Conservation (phyloP, 345 rosid genomes). For the Pistacia vera region DNA sequence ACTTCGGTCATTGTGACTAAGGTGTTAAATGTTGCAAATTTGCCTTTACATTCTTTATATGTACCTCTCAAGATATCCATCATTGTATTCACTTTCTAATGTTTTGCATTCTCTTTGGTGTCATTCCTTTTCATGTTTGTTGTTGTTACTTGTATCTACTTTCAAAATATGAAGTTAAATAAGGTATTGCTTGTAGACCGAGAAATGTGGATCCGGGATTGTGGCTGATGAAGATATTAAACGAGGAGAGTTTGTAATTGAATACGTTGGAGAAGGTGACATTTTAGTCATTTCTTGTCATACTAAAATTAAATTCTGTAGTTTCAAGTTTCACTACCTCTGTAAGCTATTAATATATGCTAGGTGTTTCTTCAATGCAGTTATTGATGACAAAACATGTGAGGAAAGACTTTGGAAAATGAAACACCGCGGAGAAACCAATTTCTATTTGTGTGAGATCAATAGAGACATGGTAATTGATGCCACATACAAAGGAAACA, state of each 20-base stretch:
- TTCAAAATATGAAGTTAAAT: constrained; percentile 31
- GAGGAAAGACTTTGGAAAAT: constrained; percentile 93
- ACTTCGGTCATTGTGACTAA: neutral
- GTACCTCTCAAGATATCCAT: neutral
- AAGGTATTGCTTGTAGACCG: constrained; percentile 69
- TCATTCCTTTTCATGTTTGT: constrained; percentile 5
- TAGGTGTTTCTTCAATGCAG: constrained; percentile 38
- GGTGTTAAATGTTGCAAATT: neutral
- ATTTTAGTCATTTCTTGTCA: constrained; percentile 21
- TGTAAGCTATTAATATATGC: neutral
- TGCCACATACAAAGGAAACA: constrained; percentile 94
- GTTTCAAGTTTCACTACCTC: constrained; percentile 10
- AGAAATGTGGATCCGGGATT: constrained; percentile 95
- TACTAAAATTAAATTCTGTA: constrained; percentile 20
- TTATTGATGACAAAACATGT: constrained; percentile 92
- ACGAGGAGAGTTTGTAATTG: constrained; percentile 90
- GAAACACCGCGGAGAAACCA: constrained; percentile 83
- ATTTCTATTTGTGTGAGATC: constrained; percentile 93
- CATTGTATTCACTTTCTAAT: neutral
- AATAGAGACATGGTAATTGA: constrained; percentile 94
- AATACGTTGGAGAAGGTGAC: constrained; percentile 98
- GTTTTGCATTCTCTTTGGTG: constrained; percentile 16
- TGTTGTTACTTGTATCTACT: constrained; percentile 18
- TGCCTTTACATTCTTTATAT: neutral
- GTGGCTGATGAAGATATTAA: constrained; percentile 89